Evolutionary conservation across 495 filamentous ascomycete genomes (phyloP).

Genomic region (Ascodesmis nigricans): DNA sequence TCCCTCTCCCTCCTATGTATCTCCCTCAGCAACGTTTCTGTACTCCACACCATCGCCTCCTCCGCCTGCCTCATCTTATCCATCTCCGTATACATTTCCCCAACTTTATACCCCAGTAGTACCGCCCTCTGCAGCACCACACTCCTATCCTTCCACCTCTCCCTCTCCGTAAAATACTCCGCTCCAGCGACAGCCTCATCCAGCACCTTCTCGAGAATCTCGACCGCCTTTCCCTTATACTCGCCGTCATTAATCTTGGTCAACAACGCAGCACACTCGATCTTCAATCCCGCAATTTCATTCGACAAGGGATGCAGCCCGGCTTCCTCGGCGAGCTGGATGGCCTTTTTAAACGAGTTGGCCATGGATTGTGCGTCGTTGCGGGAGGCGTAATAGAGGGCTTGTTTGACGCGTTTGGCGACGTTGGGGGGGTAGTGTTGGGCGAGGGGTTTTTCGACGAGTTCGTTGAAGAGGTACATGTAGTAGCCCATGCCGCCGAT

Average conservation of each 20-base stretch:
- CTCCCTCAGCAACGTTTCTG: slow-evolving; percentile 60
- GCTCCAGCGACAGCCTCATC: slow-evolving; percentile 32
- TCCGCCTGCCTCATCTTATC: slow-evolving; percentile 43
- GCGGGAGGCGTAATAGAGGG: slow-evolving; percentile 63
- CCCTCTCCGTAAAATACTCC: slow-evolving; percentile 20
- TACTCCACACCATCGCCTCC: slow-evolving; percentile 52
- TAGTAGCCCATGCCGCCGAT: slow-evolving; percentile 9
- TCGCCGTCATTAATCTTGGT: slow-evolving; percentile 37
- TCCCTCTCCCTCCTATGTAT: slow-evolving; percentile 36
- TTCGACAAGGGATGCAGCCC: slow-evolving; percentile 72
- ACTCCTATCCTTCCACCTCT: slow-evolving; percentile 30
- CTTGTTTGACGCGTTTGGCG: slow-evolving; percentile 58
- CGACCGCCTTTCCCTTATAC: slow-evolving; percentile 33
- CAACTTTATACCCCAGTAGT: slow-evolving; percentile 56
- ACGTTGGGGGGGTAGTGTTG: slow-evolving; percentile 65
- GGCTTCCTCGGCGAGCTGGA: slow-evolving; percentile 43
- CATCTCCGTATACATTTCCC: slow-evolving; percentile 47
- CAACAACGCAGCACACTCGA: slow-evolving; percentile 54
- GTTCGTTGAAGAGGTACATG: slow-evolving; percentile 8
- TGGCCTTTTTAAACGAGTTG: slow-evolving; percentile 57
- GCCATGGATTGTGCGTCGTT: slow-evolving; percentile 50
- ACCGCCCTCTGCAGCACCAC: slow-evolving; percentile 51
- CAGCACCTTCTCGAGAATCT: slow-evolving; percentile 48
- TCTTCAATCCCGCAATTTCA: slow-evolving; percentile 72
- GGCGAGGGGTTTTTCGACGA: slow-evolving; percentile 31